A percentile compares a stretch with the other conserved stretches of the same genome.
These are phyloP conservation scores for Trichophyton simii DNA, from an alignment of 2,329 filamentous ascomycete genomes.

Conservation along the genomic window DNA sequence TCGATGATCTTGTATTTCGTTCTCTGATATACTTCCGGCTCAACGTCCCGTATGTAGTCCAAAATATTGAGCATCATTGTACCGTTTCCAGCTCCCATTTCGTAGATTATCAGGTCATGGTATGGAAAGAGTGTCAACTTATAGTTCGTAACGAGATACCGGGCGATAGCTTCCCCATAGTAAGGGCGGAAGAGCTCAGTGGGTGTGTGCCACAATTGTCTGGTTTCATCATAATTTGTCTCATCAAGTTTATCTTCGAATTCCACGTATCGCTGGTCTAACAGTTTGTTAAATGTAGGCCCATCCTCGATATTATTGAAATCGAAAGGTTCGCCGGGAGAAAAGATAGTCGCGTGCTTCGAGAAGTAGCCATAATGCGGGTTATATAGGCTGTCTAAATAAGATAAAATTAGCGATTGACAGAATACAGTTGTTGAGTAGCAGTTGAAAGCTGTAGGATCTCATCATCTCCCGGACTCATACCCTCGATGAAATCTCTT, in stretches of 20 bases:
- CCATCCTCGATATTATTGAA: conserved; percentile 75
- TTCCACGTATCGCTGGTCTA: conserved; percentile 69
- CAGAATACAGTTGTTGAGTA: neutral
- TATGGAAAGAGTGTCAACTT: conserved; percentile 88
- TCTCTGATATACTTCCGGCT: conserved; percentile 84
- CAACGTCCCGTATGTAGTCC: conserved; percentile 81
- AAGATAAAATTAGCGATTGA: neutral
- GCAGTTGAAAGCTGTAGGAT: neutral
- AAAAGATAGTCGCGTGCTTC: conserved; percentile 93
- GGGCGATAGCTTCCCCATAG: conserved; percentile 94
- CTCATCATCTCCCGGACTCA: conserved; percentile 9
- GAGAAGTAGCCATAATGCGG: conserved; percentile 92
- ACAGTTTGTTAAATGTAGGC: conserved; percentile 63
- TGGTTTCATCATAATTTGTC: conserved; percentile 55
- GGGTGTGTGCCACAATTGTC: conserved; percentile 96
- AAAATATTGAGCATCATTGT: conserved; percentile 97
- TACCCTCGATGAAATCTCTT: conserved; percentile 93
- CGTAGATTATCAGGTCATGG: conserved; percentile 94
- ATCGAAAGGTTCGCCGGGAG: conserved; percentile 78
- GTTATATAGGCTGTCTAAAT: conserved; percentile 79
- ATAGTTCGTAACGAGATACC: conserved; percentile 92
- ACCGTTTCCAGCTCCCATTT: conserved; percentile 94
- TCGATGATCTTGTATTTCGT: conserved; percentile 95
- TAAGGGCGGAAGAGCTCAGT: conserved; percentile 94
- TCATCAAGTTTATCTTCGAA: conserved; percentile 84